Evolutionary conservation across 2,329 filamentous ascomycete genomes (phyloP).

Genomic region (Diaporthe australafricana): DNA sequence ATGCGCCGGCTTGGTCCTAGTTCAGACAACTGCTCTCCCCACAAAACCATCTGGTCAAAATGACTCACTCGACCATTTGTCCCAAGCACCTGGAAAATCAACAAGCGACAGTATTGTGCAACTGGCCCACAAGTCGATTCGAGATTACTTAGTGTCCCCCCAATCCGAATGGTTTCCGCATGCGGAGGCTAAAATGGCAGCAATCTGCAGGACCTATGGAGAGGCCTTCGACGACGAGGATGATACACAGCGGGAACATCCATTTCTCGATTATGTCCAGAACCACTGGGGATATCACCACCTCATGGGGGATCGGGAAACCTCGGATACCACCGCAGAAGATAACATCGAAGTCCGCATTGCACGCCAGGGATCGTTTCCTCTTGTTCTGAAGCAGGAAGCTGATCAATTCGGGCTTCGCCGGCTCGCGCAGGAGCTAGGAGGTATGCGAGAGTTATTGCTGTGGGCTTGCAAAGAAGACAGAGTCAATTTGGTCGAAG

Average conservation of each 20-base stretch:
- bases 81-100: background rate
- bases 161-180: background rate
- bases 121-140: background rate
- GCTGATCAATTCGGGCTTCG: background rate
- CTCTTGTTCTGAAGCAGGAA: background rate
- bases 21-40: no score
- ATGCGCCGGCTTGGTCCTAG: background rate
- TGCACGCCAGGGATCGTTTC: background rate
- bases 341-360: accelerated
- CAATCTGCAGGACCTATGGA: background rate
- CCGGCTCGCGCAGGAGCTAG: background rate
- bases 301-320: background rate
- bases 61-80: no score
- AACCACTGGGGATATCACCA: background rate
- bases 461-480: background rate
- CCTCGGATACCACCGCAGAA: background rate
- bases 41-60: no score
- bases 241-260: background rate
- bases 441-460: background rate
- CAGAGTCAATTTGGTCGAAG: background rate
- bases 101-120: background rate
- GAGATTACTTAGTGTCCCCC: background rate
- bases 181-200: background rate
- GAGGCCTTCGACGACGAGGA: background rate
- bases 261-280: background rate